Conservation (phyloP, 2,329 filamentous ascomycete genomes). For the Microcyclospora tardicrescens region DNA sequence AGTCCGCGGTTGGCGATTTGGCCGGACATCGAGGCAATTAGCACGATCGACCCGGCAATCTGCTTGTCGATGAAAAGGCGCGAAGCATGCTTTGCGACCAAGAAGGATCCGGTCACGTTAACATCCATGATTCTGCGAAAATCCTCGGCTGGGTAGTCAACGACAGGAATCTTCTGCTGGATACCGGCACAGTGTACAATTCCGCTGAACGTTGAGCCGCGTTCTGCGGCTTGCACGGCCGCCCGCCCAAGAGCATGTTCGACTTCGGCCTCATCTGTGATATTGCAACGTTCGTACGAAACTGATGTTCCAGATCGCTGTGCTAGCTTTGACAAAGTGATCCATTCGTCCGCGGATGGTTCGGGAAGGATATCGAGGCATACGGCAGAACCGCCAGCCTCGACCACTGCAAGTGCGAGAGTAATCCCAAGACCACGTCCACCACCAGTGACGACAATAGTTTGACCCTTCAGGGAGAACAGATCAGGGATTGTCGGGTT, state of each 20-base stretch:
- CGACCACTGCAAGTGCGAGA: constrained; percentile 79
- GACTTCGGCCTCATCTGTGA: too few species aligned
- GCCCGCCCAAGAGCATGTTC: constrained; percentile 41
- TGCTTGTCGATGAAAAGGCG: constrained; percentile 38
- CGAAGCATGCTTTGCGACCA: constrained; percentile 35
- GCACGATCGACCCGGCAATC: constrained; percentile 34
- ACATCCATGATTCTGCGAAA: constrained; percentile 29
- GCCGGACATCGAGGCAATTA: constrained; percentile 41
- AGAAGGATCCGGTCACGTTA: constrained; percentile 39
- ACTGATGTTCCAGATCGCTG: constrained; percentile 10
- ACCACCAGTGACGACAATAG: too few species aligned
- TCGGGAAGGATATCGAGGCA: constrained; percentile 68
- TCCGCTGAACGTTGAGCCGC: constrained; percentile 24
- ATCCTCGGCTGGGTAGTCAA: constrained; percentile 25
- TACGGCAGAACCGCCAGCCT: constrained; percentile 77
- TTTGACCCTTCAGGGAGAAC: too few species aligned
- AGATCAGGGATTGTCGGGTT: too few species aligned
- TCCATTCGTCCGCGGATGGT: constrained; percentile 13
- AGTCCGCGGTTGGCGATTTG: constrained; percentile 35
- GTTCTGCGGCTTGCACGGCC: too few species aligned
- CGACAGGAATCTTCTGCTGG: constrained; percentile 15
- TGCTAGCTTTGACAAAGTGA: background rate
- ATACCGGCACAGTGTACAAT: constrained; percentile 22
- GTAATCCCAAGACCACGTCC: constrained; percentile 76
- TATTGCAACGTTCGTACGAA: too few species aligned